Conservation (phyloP, 306 rosid species). For the Prunus kanzakura region DNA sequence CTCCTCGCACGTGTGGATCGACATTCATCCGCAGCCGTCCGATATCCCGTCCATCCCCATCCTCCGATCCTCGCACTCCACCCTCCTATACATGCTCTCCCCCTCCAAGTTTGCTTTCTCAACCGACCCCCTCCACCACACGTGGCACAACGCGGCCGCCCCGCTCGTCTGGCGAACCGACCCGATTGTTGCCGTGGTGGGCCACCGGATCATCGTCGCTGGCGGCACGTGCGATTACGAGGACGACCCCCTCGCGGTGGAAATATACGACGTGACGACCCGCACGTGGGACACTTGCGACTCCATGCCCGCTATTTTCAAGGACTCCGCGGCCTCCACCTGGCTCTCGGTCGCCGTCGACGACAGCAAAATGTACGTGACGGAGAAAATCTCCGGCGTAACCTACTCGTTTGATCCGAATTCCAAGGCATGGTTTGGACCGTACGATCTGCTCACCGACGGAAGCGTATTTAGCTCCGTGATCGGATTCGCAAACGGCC, state of each 20-base stretch:
- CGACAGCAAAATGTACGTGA: constrained; percentile 38
- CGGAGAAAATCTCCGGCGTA: constrained; percentile 47
- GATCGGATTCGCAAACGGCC: constrained; percentile 25
- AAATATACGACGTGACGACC: constrained; percentile 37
- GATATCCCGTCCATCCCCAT: constrained; percentile 23
- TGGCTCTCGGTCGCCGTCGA: constrained; percentile 56
- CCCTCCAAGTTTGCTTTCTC: constrained; percentile 52
- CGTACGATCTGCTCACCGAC: constrained; percentile 42
- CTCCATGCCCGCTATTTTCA: constrained; percentile 49
- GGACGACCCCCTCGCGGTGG: constrained; percentile 65
- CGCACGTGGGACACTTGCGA: constrained; percentile 43
- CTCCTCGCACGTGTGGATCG: constrained; percentile 60
- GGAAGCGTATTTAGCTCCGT: constrained; percentile 15
- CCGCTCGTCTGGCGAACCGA: constrained; percentile 57
- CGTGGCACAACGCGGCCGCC: constrained; percentile 42
- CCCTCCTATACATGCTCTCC: constrained; percentile 55
- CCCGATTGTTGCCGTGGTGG: constrained; percentile 56
- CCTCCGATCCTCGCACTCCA: constrained; percentile 66
- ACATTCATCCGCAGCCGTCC: constrained; percentile 25
- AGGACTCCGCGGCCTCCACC: constrained; percentile 45
- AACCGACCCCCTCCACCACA: constrained; percentile 50
- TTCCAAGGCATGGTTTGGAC: constrained; percentile 50
- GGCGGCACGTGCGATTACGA: constrained; percentile 61
- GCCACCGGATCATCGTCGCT: constrained; percentile 29
- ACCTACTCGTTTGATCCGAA: constrained; percentile 47